Evolutionary conservation across 2,329 filamentous ascomycete species (phyloP).

Genomic region (Pseudodiploospora longispora): DNA sequence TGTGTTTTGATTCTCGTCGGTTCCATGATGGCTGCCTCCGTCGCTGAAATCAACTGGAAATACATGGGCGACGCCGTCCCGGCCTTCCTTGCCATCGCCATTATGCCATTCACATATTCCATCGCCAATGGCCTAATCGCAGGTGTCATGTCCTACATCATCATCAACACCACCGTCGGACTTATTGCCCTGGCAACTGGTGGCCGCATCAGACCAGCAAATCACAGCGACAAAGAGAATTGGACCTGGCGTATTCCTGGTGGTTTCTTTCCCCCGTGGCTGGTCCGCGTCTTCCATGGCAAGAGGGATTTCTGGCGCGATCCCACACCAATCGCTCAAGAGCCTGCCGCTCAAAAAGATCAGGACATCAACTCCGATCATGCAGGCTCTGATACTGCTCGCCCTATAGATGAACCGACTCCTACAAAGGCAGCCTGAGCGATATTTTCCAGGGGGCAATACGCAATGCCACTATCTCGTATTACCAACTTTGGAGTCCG

Average conservation of each 20-base stretch:
- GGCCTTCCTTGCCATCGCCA: conserved; percentile 72
- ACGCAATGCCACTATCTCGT: too few species aligned
- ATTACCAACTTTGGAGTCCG: too few species aligned
- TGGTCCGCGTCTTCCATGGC: conserved; percentile 53
- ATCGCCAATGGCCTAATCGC: conserved; percentile 82
- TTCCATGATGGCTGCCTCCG: conserved; percentile 74
- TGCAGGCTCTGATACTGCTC: conserved; percentile 8
- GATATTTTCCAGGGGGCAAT: too few species aligned
- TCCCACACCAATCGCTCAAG: conserved; percentile 13
- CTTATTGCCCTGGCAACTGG: conserved; percentile 56
- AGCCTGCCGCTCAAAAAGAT: conserved; percentile 5
- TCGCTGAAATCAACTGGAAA: conserved; percentile 79
- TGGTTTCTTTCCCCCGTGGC: conserved; percentile 68
- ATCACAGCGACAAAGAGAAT: conserved; percentile 67
- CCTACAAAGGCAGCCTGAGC: too few species aligned
- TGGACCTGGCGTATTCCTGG: conserved; percentile 75
- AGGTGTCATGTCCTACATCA: conserved; percentile 67
- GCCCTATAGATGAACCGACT: background rate
- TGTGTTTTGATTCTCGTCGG: conserved; percentile 83
- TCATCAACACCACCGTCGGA: conserved; percentile 67
- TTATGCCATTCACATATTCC: conserved; percentile 87
- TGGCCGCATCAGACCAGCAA: conserved; percentile 64
- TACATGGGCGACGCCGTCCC: conserved; percentile 80
- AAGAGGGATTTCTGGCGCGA: conserved; percentile 67
- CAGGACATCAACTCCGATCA: conserved; percentile 13